Percentiles rank a stretch among this genome's conserved stretches.
These are phyloP conservation scores for Pleurotus citrinopileatus DNA, from an alignment of 768 basidiomycete species.

Conservation along the genomic window DNA sequence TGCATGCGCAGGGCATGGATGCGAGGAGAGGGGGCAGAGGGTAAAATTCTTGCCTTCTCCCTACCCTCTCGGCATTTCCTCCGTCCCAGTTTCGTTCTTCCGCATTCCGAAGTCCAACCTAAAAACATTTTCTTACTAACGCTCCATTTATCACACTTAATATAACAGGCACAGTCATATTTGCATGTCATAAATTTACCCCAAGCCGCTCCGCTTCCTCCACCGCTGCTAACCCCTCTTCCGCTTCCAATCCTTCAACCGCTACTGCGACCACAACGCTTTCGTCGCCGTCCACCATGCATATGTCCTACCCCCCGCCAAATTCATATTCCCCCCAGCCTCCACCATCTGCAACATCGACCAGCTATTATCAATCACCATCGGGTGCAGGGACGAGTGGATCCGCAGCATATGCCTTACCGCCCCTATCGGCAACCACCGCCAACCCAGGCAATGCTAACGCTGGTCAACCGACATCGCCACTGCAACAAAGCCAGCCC, in stretches of 20 bases:
- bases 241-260: conserved; percentile 37
- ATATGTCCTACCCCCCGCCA: not conserved
- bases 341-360: conserved; percentile 23
- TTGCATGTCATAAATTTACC: conserved; percentile 70
- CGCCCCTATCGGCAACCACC: conserved; percentile 35
- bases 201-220: conserved; percentile 14
- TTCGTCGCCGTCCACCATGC: conserved; percentile 3
- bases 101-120: not conserved
- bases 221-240: conserved; percentile 8
- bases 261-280: conserved; percentile 39
- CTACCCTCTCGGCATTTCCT: not conserved
- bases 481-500: conserved; percentile 25
- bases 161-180: conserved; percentile 60
- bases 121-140: conserved; percentile 15
- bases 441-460: conserved; percentile 27
- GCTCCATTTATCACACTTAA: conserved; percentile 25
- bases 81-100: not conserved
- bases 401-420: conserved; percentile 22
- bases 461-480: conserved; percentile 24
- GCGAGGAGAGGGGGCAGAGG: not conserved
- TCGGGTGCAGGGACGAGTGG: not conserved
- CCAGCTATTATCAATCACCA: not conserved
- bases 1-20: not conserved
- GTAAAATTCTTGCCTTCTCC: not conserved
- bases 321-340: conserved; percentile 9